Percentiles rank a stretch among this genome's conserved stretches.
These are phyloP conservation scores for Ascoidea asiatica DNA, from an alignment of 805 yeast genomes.

Conservation along the genomic window DNA sequence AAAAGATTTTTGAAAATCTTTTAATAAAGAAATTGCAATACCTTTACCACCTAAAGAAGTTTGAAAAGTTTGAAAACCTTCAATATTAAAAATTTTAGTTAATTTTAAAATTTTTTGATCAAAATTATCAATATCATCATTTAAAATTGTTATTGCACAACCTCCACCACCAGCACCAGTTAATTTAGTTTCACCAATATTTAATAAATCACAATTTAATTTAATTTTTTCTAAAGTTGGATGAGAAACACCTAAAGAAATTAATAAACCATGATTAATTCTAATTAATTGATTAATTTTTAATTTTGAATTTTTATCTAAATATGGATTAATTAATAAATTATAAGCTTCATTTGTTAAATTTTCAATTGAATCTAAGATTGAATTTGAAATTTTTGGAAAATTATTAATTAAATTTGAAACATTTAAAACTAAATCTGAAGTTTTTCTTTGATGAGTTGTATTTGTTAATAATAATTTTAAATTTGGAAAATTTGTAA, in stretches of 20 bases:
- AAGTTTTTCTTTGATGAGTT: conserved; percentile 76
- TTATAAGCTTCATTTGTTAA: conserved; percentile 62
- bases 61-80: conserved; percentile 63
- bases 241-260: conserved; percentile 83
- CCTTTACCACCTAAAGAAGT: conserved; percentile 87
- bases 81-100: no score
- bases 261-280: conserved; percentile 79
- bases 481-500: conserved; percentile 63
- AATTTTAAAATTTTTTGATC: no score
- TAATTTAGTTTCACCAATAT: conserved; percentile 77
- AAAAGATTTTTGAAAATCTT: no score
- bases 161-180: conserved; percentile 99
- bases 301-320: conserved; percentile 26
- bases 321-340: conserved; percentile 39
- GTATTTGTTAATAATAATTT: conserved; percentile 74
- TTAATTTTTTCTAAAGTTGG: conserved; percentile 72
- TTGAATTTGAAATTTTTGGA: conserved; percentile 40
- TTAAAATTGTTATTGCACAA: conserved; percentile 82
- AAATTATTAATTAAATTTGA: conserved; percentile 35
- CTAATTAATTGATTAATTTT: conserved; percentile 49
- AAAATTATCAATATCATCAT: conserved; percentile 24
- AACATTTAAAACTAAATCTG: conserved; percentile 70
- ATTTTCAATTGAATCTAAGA: conserved; percentile 66
- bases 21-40: no score
- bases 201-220: conserved; percentile 43